Percentiles rank a stretch among this genome's conserved stretches.
Conservation (phyloP, 2,329 filamentous ascomycete species). For the Aspergillus calidoustus region DNA sequence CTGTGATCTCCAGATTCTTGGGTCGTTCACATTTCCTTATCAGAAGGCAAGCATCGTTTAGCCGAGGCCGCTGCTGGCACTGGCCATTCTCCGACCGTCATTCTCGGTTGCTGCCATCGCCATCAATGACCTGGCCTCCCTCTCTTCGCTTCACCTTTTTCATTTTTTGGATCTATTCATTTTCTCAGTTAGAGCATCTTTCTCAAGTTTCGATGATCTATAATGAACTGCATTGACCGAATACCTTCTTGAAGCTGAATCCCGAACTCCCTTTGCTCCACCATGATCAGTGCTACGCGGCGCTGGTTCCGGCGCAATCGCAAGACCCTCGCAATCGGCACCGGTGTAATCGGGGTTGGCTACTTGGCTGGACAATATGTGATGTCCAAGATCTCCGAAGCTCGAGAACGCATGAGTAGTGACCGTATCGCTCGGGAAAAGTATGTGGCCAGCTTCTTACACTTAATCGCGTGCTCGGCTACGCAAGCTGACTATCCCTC, state of each 20-base stretch:
- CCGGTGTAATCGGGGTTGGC: conserved; percentile 83
- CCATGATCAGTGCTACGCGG: conserved; percentile 74
- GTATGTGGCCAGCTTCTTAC: conserved; percentile 55
- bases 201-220: conserved; percentile 12
- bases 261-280: conserved; percentile 23
- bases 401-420: conserved; percentile 93
- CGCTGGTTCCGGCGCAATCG: conserved; percentile 93
- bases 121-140: conserved; percentile 13
- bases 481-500: conserved; percentile 18
- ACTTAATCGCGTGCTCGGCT: conserved; percentile 21
- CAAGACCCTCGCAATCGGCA: conserved; percentile 84
- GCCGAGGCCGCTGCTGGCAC: conserved; percentile 35
- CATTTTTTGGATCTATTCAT: neutral
- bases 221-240: conserved; percentile 20
- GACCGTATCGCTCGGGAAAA: conserved; percentile 97
- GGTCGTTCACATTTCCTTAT: conserved; percentile 13
- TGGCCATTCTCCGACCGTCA: conserved; percentile 22
- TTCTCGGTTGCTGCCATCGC: conserved; percentile 15
- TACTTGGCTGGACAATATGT: conserved; percentile 95
- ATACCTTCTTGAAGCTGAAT: conserved; percentile 11
- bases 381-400: conserved; percentile 86
- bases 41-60: conserved; percentile 27
- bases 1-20: neutral
- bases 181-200: conserved; percentile 1
- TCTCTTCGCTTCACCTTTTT: conserved; percentile 13